These are phyloP conservation scores for Cladophialophora psammophila DNA, from an alignment of 2,329 filamentous ascomycete genomes.

Conservation along the genomic window DNA sequence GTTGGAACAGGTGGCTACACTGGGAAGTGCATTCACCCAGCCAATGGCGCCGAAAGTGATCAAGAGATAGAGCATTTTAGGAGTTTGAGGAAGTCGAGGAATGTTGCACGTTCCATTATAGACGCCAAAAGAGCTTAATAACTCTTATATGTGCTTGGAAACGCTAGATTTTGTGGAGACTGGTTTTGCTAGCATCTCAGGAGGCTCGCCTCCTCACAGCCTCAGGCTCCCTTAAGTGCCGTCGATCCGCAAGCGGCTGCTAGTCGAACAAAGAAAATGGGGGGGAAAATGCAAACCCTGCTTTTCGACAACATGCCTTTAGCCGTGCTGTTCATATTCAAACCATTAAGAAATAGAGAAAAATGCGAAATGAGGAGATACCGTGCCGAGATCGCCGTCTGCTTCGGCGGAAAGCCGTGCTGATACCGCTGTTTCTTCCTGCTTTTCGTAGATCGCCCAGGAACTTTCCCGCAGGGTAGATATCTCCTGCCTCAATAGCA, in stretches of 20 bases:
- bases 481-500: background rate
- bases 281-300: constrained; percentile 1
- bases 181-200: background rate
- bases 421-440: background rate
- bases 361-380: background rate
- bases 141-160: constrained; percentile 10
- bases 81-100: background rate
- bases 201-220: background rate
- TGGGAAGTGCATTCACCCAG: constrained; percentile 3
- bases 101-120: background rate
- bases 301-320: background rate
- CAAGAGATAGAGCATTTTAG: constrained; percentile 10
- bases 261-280: background rate
- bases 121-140: constrained; percentile 7
- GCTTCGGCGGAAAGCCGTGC: background rate
- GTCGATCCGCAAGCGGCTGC: constrained; percentile 2
- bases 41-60: background rate
- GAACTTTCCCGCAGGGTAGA: background rate
- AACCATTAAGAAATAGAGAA: background rate
- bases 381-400: constrained; percentile 1
- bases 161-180: background rate
- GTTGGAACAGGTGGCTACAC: constrained; percentile 1
- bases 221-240: constrained; percentile 1
- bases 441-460: background rate
- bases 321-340: background rate